phyloP scores from a whole-genome alignment of 2,329 filamentous ascomycete genomes.

The Ascochyta rabiei region DNA sequence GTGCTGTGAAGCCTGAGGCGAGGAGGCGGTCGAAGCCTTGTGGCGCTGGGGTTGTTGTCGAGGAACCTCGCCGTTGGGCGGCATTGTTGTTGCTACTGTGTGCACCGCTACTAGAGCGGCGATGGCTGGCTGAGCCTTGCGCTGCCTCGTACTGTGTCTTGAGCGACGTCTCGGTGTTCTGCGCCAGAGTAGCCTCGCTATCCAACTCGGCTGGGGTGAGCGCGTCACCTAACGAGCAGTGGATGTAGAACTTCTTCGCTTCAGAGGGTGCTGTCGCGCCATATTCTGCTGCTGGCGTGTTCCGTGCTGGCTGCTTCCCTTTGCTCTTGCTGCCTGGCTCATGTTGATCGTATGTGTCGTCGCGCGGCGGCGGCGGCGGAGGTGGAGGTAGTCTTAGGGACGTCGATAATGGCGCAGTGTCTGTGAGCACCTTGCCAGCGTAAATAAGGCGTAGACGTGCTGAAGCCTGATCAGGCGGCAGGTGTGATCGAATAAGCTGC shows the following conservation, averaged over 20 bases:
- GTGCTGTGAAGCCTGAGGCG: constrained; percentile 76
- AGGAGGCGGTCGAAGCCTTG: constrained; percentile 90
- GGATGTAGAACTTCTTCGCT: constrained; percentile 76
- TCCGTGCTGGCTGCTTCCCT: constrained; percentile 69
- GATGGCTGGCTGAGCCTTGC: constrained; percentile 18
- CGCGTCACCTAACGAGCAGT: constrained; percentile 86
- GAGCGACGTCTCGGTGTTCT: constrained; percentile 48
- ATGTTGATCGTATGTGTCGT: constrained; percentile 30
- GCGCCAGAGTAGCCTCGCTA: constrained; percentile 62
- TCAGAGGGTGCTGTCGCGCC: constrained; percentile 28
- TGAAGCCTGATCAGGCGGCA: constrained; percentile 66
- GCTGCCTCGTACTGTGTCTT: constrained; percentile 35
- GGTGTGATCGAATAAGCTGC: constrained; percentile 75
- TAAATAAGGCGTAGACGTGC: constrained; percentile 88
- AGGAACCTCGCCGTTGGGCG: constrained; percentile 27
- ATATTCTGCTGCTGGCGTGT: constrained; percentile 42
- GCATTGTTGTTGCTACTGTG: constrained; percentile 18
- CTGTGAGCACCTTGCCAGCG: constrained; percentile 82
- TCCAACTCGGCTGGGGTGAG: constrained; percentile 72
- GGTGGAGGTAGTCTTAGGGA: constrained; percentile 70
- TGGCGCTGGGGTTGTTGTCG: constrained; percentile 61
- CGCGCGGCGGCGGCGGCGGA: constrained; percentile 53
- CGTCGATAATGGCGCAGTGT: constrained; percentile 69
- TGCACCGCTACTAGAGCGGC: constrained; percentile 22
- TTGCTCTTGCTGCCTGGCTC: constrained; percentile 57